A percentile compares a stretch with the other conserved stretches of the same genome.
These are phyloP conservation scores for Penicillium cinerascens DNA, from an alignment of 495 filamentous ascomycete species.

Conservation along the genomic window DNA sequence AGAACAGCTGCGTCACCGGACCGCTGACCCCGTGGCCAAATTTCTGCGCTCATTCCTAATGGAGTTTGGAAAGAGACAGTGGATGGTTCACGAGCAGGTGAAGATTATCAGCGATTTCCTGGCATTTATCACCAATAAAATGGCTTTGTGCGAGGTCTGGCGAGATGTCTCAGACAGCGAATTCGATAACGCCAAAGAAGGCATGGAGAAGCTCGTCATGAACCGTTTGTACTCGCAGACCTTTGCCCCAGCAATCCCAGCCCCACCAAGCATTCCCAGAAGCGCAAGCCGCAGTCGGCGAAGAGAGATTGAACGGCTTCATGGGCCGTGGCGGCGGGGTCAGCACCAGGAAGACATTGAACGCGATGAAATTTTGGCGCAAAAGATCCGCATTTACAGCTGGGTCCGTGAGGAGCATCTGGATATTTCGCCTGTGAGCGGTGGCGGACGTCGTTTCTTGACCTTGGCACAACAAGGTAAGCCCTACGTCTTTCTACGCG, in stretches of 20 bases:
- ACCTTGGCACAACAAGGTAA: conserved; percentile 82
- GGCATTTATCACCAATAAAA: conserved; percentile 96
- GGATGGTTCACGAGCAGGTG: conserved; percentile 99
- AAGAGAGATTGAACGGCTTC: conserved; percentile 61
- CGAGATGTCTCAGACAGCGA: conserved; percentile 91
- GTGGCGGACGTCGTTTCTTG: conserved; percentile 82
- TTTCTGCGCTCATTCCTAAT: conserved; percentile 91
- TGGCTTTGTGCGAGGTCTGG: conserved; percentile 98
- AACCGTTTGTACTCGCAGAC: conserved; percentile 95
- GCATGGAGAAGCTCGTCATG: conserved; percentile 99
- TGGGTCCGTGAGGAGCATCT: conserved; percentile 94
- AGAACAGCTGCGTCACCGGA: conserved; percentile 90
- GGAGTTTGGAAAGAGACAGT: conserved; percentile 97
- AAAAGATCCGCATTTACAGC: conserved; percentile 93
- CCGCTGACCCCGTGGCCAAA: conserved; percentile 92
- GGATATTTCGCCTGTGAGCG: conserved; percentile 83
- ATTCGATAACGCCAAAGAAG: conserved; percentile 96
- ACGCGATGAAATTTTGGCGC: conserved; percentile 86
- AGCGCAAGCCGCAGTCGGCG: conserved; percentile 63
- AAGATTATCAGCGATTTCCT: conserved; percentile 98
- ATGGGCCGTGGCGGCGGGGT: conserved; percentile 79
- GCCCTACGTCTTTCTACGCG: conserved; percentile 14
- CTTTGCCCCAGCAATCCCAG: conserved; percentile 88
- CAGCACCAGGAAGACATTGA: conserved; percentile 99
- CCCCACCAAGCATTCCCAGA: conserved; percentile 66